Base-by-base conservation (phyloP, 768 basidiomycete genomes). In the Kwoniella mangroviensis region DNA sequence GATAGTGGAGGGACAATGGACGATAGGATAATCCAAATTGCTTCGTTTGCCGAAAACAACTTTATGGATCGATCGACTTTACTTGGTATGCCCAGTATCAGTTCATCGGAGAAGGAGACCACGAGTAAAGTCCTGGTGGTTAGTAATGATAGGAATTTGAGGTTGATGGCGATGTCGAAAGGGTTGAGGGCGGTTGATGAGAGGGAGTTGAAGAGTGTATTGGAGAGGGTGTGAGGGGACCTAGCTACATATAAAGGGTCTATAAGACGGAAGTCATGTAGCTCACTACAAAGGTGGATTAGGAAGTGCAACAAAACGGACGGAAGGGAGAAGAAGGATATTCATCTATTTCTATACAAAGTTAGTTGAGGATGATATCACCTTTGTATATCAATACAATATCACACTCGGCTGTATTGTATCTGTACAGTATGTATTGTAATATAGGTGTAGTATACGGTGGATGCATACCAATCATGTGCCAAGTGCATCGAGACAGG, bases 21-120 rank as follows among this genome's bases (percentile, higher is more conserved):
- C 78, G 96, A 98, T 77, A 86, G 95, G 63, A 97, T 99, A 68
- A 87, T 98, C 54, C 90, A 92, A 77, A 91, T 94, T 43, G 94
- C 93, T 19, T 87, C 92, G 60, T 98, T 94, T 92, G 96, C 98
- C 79, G 88, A 91, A 64, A 91, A 93, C 42, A 93, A 98, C 79
- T 98, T 94, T 89, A 85, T 90, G 42, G 92, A 96, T 84, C 89
- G 94, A 19, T 90, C 92, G 0, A 86, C 85, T 3, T 84, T 96
- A 81, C 86, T 98, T 61, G 87, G 87, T 69, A 82, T 83, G 19
- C 74, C 79, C 9, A 81, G 52, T 2, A 28, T 63, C 5, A 21
- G 15, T 4, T 21, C 13, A 40, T 3, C 5, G 43, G 24, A 53
- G n/a, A 61, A n/a, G 60, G n/a, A 61, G 67, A 56, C 11, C 21